Evolutionary conservation across 2,329 filamentous ascomycete species (phyloP).

Genomic region (Beauveria sp.): DNA sequence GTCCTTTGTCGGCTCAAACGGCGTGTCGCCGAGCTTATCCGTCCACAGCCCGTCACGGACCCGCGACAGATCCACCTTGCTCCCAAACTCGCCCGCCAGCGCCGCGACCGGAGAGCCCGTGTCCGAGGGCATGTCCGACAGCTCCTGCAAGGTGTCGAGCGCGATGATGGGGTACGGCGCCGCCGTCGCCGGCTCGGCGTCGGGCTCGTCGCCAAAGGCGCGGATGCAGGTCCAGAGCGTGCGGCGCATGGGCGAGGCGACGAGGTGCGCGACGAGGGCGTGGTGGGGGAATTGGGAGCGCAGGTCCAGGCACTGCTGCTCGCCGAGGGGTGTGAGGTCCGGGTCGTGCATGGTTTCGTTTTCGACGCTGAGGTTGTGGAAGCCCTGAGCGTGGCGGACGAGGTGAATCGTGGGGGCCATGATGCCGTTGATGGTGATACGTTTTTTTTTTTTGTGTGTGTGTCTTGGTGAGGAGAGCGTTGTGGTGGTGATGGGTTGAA

Average conservation of each 20-base stretch:
- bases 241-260: slow-evolving; percentile 72
- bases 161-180: slow-evolving; percentile 44
- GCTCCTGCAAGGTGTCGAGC: slow-evolving; percentile 72
- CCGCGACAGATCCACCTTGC: slow-evolving; percentile 53
- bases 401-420: slow-evolving; percentile 55
- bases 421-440: not conserved
- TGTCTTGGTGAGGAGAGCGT: not conserved
- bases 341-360: slow-evolving; percentile 74
- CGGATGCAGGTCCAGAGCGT: slow-evolving; percentile 72
- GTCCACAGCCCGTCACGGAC: slow-evolving; percentile 61
- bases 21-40: slow-evolving; percentile 45
- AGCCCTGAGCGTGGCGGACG: slow-evolving; percentile 69
- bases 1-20: slow-evolving; percentile 38
- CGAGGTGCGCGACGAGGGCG: slow-evolving; percentile 57
- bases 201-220: slow-evolving; percentile 50
- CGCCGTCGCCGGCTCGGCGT: slow-evolving; percentile 15
- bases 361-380: slow-evolving; percentile 66
- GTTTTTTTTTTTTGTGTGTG: not conserved
- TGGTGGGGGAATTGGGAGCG: slow-evolving; percentile 56
- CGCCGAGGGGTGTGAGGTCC: slow-evolving; percentile 66
- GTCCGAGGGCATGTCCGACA: slow-evolving; percentile 67
- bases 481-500: not conserved
- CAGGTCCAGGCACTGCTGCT: slow-evolving; percentile 64
- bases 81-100: slow-evolving; percentile 54
- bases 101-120: slow-evolving; percentile 52